Percentiles rank a stretch among this genome's conserved stretches.
These are phyloP conservation scores for Yamadazyma laniorum DNA, from an alignment of 805 yeast species.

Conservation along the genomic window DNA sequence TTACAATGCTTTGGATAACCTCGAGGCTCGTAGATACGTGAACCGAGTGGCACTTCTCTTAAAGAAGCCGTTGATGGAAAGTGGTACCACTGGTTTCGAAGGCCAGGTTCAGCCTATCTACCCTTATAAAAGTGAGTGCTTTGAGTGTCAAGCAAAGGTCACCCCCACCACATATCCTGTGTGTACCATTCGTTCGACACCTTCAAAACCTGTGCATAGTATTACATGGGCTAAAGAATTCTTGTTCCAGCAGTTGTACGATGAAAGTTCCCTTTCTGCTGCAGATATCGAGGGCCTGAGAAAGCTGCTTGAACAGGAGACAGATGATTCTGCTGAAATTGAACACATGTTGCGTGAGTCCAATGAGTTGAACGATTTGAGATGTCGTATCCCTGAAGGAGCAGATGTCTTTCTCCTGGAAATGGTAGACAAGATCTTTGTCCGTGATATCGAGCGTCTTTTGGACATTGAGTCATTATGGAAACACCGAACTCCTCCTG, in stretches of 20 bases:
- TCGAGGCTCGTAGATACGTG: conserved; percentile 89
- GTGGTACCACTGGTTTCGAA: conserved; percentile 92
- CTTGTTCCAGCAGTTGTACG: conserved; percentile 76
- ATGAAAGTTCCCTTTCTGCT: conserved; percentile 38
- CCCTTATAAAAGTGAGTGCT: conserved; percentile 84
- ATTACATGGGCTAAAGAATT: conserved; percentile 97
- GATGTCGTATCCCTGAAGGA: conserved; percentile 12
- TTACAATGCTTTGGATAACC: conserved; percentile 90
- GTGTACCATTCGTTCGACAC: conserved; percentile 95
- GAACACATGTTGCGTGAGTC: conserved; percentile 64
- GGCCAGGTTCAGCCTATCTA: conserved; percentile 94
- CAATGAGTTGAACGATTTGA: conserved; percentile 53
- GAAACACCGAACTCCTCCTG: conserved; percentile 70
- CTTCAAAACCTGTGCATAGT: conserved; percentile 94
- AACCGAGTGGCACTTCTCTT: conserved; percentile 77
- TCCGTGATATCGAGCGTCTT: conserved; percentile 75
- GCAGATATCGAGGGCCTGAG: conserved; percentile 22
- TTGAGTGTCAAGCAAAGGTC: conserved; percentile 84
- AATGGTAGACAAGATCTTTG: conserved; percentile 61
- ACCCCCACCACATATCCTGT: conserved; percentile 92
- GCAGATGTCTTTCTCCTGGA: conserved; percentile 24
- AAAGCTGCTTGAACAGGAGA: conserved; percentile 39
- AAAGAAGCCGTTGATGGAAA: conserved; percentile 77
- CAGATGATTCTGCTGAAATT: conserved; percentile 63
- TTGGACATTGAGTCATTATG: conserved; percentile 70